Base-by-base conservation (phyloP, 495 filamentous ascomycete genomes). In the Annulohypoxylon maeteangense region DNA sequence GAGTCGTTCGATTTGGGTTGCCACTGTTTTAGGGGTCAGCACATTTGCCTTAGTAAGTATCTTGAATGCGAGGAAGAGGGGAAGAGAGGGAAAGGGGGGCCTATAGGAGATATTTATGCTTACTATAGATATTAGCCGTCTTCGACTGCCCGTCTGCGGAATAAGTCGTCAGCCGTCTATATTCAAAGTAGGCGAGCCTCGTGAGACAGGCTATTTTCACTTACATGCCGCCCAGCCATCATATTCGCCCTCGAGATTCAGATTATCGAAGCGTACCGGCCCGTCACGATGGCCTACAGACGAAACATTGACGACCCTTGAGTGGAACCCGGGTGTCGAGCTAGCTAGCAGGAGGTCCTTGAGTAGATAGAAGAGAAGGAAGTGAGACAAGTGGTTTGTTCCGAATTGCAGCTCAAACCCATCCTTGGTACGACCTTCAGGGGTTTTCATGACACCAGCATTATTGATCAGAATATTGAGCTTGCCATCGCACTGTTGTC, bases 351-450 rank as follows among this genome's bases (percentile, higher is more conserved):
- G 74, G 31, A 79, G 55, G 18, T 76, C 70, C 67, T 81, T 79
- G 31, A 88, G 80, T 4, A 83, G 80, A n/a, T 81, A 63, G 74
- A 87, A 85, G n/a, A 88, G 75, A 22, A 86, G 80, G 75, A 86
- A 87, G 65, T 88, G 86, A 6, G 67, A 78, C 0, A 87, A 75
- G 68, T 88, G 82, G 74, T 87, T 86, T 0, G 81, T 85, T 12
- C 78, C 81, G 58, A 88, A 81, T 55, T 87, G 82, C 0, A 75
- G 72, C 65, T 88, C 85, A 62, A 83, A 81, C 10, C 81, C 82
- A 48, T 88, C 82, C n/a, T 66, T 66, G 3, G 81, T 87, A 1
- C 79, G 74, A 5, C 56, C 55, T 4, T 83, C 74, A 14, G 79
- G 80, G 12, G 78, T 69, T 11, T 70, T 79, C 81, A 87, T 85